Base-by-base conservation (phyloP, 2,329 filamentous ascomycete genomes). In the Pseudogymnoascus sp. region DNA sequence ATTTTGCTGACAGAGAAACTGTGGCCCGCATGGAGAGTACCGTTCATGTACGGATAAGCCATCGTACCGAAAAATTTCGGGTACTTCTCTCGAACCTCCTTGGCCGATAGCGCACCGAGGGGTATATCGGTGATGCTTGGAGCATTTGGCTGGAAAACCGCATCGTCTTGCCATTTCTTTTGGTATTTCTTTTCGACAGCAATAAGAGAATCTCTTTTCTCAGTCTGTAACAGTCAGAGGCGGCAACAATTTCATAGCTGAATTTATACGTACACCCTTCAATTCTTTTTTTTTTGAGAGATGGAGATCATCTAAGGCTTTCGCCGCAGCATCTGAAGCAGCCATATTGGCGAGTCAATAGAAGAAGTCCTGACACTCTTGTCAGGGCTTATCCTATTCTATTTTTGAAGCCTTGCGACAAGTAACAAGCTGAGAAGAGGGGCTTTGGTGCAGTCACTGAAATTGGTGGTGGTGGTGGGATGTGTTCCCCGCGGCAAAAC, bases 161-260 rank as follows among this genome's bases (percentile, higher is more conserved):
- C 82, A 69, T 85, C 80, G 64, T 90, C 81, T 71, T 88, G 84
- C 91, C 91, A 96, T 83, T 87, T 81, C 72, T 87, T 79, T 78
- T 97, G 93, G 77, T 96, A 97, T 74, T 92, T 92, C 79, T 94
- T 95, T 79, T 97, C 93, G 71, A 88, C 83, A 33, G 85, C 85
- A 69, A 94, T 87, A 68, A 96, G 80, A 60, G 87, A 83, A 72
- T 96, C 91, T 74, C 92, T 82, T 78, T 96, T 96, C 71, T 95
- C 91, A 39, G 92, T 96, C 83, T 90, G 16, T 55, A 55, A 19
- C 1, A 55, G 49, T 55, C 29, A 55, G 29, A 55, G 19, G 3
- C 21, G 29, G 49, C 6, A 55, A 55, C 16, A 19, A 33, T 59
- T 64, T 19, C 23, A 31, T 29, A 63, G 61, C n/a, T 21, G 64